Conservation (phyloP, 768 basidiomycete genomes). For the Lepiota venenata region DNA sequence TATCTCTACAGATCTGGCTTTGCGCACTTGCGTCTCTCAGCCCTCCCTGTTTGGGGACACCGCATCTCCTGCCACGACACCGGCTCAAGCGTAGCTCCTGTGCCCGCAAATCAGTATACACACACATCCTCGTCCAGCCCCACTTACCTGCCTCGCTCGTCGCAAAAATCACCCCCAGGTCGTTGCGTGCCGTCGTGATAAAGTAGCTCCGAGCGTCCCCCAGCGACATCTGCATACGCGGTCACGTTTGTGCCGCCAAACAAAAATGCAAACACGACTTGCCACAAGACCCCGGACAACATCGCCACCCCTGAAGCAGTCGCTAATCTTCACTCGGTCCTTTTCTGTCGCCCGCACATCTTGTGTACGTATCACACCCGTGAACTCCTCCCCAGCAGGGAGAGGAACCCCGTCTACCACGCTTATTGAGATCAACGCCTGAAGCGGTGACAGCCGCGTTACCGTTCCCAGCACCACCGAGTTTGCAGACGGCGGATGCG, state of each 20-base stretch:
- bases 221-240: conserved; percentile 76
- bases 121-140: not conserved
- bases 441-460: conserved; percentile 77
- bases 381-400: conserved; percentile 83
- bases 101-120: not conserved
- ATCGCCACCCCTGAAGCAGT: conserved; percentile 91
- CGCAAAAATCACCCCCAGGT: conserved; percentile 89
- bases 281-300: conserved; percentile 87
- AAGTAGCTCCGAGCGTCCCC: conserved; percentile 93
- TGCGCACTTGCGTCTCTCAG: conserved; percentile 84
- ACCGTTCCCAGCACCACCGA: conserved; percentile 82
- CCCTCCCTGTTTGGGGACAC: conserved; percentile 73
- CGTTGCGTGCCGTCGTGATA: conserved; percentile 86
- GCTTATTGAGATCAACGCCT: conserved; percentile 80
- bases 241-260: too few species aligned
- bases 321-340: conserved; percentile 83
- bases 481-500: conserved; percentile 70
- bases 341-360: conserved; percentile 91
- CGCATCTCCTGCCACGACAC: conserved; percentile 92
- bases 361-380: conserved; percentile 82
- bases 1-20: conserved; percentile 63
- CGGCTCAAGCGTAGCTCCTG: conserved; percentile 80
- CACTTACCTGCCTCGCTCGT: conserved; percentile 76
- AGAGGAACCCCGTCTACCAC: conserved; percentile 86
- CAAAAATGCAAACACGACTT: conserved; percentile 25